A percentile compares a stretch with the other conserved stretches of the same genome.
phyloP scores from a whole-genome alignment of 2,329 filamentous ascomycete genomes.

The Fusarium sp. region DNA sequence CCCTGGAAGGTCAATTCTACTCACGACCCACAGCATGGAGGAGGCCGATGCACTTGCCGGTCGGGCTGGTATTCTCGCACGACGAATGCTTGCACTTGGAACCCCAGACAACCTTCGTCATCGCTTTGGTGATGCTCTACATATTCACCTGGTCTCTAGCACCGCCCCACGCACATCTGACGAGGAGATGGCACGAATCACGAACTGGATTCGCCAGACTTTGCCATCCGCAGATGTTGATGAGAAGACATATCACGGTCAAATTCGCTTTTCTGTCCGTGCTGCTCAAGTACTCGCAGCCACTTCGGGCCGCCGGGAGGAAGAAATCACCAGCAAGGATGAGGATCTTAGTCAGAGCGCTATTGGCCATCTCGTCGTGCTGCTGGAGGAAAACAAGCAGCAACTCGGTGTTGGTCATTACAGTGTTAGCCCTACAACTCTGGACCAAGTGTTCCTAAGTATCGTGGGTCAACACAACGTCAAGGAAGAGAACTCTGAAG shows the following conservation, averaged over 20 bases:
- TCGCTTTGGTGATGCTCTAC: slow-evolving; percentile 81
- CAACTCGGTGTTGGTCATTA: slow-evolving; percentile 83
- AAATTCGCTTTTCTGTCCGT: slow-evolving; percentile 85
- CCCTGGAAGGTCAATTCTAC: slow-evolving; percentile 81
- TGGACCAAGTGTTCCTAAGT: slow-evolving; percentile 90
- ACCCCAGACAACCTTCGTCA: slow-evolving; percentile 77
- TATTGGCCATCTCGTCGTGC: slow-evolving; percentile 76
- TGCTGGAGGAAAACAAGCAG: slow-evolving; percentile 77
- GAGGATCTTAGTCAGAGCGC: slow-evolving; percentile 57
- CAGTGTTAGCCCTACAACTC: slow-evolving; percentile 84
- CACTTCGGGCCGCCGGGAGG: slow-evolving; percentile 36
- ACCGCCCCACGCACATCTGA: slow-evolving; percentile 78
- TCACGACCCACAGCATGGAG: slow-evolving; percentile 96
- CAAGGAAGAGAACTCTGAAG: slow-evolving; percentile 74
- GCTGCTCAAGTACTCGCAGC: slow-evolving; percentile 55
- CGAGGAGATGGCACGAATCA: slow-evolving; percentile 74
- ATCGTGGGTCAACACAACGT: slow-evolving; percentile 86
- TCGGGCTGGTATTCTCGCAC: slow-evolving; percentile 86
- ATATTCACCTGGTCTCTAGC: slow-evolving; percentile 83
- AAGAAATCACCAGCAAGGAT: slow-evolving; percentile 40
- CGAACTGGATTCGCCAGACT: slow-evolving; percentile 70
- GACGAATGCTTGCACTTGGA: slow-evolving; percentile 86
- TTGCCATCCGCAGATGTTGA: slow-evolving; percentile 77
- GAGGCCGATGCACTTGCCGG: slow-evolving; percentile 90
- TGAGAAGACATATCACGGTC: slow-evolving; percentile 82